These are phyloP conservation scores for Skeletonema tropicum DNA, from an alignment of 108 stramenopile genomes.

Conservation along the genomic window DNA sequence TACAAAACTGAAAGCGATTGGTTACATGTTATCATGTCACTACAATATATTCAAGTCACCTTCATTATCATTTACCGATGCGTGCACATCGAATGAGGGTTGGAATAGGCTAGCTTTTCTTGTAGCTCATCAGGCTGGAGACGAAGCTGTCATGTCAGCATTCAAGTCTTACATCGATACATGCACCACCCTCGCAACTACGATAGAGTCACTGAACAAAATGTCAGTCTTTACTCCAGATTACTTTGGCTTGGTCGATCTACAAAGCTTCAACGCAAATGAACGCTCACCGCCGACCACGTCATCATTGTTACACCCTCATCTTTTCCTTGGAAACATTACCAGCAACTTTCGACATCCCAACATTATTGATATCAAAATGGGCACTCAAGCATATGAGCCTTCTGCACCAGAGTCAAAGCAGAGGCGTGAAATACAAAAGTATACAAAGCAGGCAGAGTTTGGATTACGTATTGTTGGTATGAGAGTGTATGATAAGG, in stretches of 20 bases:
- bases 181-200: slow-evolving; percentile 45
- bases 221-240: slow-evolving; percentile 55
- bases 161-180: slow-evolving; percentile 21
- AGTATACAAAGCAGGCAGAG: slow-evolving; percentile 74
- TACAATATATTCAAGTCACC: slow-evolving; percentile 11
- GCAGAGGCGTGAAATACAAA: slow-evolving; percentile 57
- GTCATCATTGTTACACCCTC: slow-evolving; percentile 38
- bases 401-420: slow-evolving; percentile 73
- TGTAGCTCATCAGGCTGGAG: slow-evolving; percentile 26
- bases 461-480: slow-evolving; percentile 88
- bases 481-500: slow-evolving; percentile 69
- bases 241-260: slow-evolving; percentile 68
- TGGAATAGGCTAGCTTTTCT: slow-evolving; percentile 10
- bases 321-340: slow-evolving; percentile 68
- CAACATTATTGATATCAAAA: slow-evolving; percentile 86
- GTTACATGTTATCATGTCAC: not conserved
- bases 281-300: not conserved
- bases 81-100: not conserved
- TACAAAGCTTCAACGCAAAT: not conserved
- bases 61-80: not conserved
- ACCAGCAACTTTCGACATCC: slow-evolving; percentile 63
- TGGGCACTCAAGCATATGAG: slow-evolving; percentile 85
- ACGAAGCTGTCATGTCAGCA: slow-evolving; percentile 21
- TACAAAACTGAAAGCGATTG: not conserved
- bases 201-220: slow-evolving; percentile 53